These are phyloP conservation scores for Leptomonas pyrrhocoris DNA, from an alignment of 208 protist genomes.

Conservation along the genomic window DNA sequence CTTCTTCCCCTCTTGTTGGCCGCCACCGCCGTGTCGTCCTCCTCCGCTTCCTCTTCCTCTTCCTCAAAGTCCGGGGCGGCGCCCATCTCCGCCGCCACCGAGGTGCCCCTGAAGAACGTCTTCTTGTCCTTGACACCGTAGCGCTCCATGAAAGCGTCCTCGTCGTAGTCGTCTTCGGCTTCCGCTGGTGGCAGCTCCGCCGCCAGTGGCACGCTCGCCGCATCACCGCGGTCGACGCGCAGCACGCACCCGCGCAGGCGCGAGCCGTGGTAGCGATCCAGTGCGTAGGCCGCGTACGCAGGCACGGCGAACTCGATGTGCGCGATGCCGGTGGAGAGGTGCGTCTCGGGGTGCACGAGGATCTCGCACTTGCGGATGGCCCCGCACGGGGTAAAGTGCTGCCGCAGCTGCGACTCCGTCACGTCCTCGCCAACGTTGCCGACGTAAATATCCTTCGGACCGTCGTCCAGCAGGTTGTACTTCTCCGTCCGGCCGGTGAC, in stretches of 20 bases:
- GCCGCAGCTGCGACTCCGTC: slow-evolving; percentile 75
- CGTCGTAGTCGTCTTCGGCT: slow-evolving; percentile 76
- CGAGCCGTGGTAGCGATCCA: slow-evolving; percentile 85
- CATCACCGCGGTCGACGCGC: slow-evolving; percentile 87
- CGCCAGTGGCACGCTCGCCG: slow-evolving; percentile 66
- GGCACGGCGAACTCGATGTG: slow-evolving; percentile 77
- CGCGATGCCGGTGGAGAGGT: slow-evolving; percentile 76
- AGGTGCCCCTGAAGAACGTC: slow-evolving; percentile 84
- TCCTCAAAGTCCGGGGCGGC: slow-evolving; percentile 22
- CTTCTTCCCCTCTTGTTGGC: slow-evolving; percentile 8
- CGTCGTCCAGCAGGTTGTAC: slow-evolving; percentile 84
- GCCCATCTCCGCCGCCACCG: slow-evolving; percentile 55
- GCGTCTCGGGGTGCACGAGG: slow-evolving; percentile 79
- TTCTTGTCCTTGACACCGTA: slow-evolving; percentile 82
- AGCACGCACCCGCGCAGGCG: slow-evolving; percentile 75
- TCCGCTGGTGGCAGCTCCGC: slow-evolving; percentile 44
- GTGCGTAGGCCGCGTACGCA: slow-evolving; percentile 83
- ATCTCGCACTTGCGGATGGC: slow-evolving; percentile 69
- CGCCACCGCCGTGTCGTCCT: slow-evolving; percentile 21
- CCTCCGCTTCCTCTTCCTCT: slow-evolving; percentile 33
- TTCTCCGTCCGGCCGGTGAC: slow-evolving; percentile 75
- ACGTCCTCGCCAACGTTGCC: slow-evolving; percentile 82
- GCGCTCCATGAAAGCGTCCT: slow-evolving; percentile 64
- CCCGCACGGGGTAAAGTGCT: slow-evolving; percentile 81
- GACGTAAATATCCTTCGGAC: slow-evolving; percentile 78